phyloP scores from a whole-genome alignment of 306 rosid species.

The Alnus glutinosa region DNA sequence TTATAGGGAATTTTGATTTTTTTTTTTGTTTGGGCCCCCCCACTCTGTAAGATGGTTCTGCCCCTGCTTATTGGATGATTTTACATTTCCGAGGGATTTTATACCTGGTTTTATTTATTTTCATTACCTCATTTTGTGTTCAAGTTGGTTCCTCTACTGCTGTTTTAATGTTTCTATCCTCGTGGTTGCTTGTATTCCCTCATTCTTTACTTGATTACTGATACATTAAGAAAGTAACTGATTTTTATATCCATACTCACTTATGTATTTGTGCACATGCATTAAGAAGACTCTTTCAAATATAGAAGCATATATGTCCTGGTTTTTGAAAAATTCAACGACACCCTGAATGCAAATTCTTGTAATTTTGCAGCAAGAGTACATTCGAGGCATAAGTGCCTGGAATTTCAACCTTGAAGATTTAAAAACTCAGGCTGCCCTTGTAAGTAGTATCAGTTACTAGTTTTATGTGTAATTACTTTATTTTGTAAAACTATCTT shows the following conservation, averaged over 20 bases:
- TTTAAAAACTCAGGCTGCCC: slow-evolving; percentile 94
- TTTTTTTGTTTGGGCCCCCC: too few relatives aligned
- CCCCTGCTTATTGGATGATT: background rate
- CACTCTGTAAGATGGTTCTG: too few relatives aligned
- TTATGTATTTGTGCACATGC: background rate
- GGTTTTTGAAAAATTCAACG: slow-evolving; percentile 6
- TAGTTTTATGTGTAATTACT: background rate
- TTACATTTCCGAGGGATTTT: background rate
- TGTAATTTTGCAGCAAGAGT: slow-evolving; percentile 76
- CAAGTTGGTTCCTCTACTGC: background rate
- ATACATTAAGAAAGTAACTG: background rate
- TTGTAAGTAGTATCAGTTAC: slow-evolving; percentile 58
- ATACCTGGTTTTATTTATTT: background rate
- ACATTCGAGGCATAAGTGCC: slow-evolving; percentile 99
- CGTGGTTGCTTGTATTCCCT: background rate
- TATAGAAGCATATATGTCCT: background rate
- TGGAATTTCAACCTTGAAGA: slow-evolving; percentile 99
- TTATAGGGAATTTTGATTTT: too few relatives aligned
- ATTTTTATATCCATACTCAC: background rate
- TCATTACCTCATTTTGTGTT: background rate
- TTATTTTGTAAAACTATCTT: background rate
- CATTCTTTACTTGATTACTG: background rate
- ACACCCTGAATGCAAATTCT: slow-evolving; percentile 16
- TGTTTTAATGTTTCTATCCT: background rate
- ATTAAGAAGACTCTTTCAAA: background rate